Evolutionary conservation across 2,329 filamentous ascomycete species (phyloP), one percentile per base, ranked within the genome.

Genomic region (Fusarium floridanum): DNA sequence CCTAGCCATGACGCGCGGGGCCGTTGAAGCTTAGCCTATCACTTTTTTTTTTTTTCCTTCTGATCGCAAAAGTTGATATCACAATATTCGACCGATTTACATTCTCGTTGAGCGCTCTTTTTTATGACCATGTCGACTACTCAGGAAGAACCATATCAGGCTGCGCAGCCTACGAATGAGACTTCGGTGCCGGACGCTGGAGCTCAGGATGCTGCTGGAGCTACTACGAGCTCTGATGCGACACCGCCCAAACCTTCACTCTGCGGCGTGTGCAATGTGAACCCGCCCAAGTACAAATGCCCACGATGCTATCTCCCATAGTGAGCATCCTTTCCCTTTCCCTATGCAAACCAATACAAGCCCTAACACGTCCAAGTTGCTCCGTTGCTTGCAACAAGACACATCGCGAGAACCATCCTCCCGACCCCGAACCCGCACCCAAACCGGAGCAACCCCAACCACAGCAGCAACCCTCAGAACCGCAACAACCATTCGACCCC

Each of bases 231-330:
- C 34, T 60, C 45, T 36, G 55, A 66, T 45, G 24, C 56, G 41
- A 61, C 66, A 27, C 45, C 59, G 37, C 61, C 68, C 27, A 69
- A 72, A 12, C 59, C 75, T 48, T 75, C 76, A 20, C 71, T 80
- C 3, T 92, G 91, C 75, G 85, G 86, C 6, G 83, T 91, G 36
- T 92, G 91, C 79, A 79, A 86, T 32, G 77, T 80, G 37, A 85
- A 85, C 6, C 83, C 86, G 22, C 85, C 85, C 34, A 92, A 90
- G 80, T 92, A 92, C 81, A 92, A 91, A 76, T 92, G 91, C 72
- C 84, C 88, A n/a, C 85, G 85, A 32, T 92, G 91, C 79, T 81
- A 85, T 57, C 76, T 88, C 24, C 87, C 87, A 70, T 92, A 91
- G 91, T 92, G 83, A 78, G 89, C 82, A 17, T 20, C 22, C 45